phyloP scores from a whole-genome alignment of 2,329 filamentous ascomycete genomes.

The Cercospora zeae-maydis region DNA sequence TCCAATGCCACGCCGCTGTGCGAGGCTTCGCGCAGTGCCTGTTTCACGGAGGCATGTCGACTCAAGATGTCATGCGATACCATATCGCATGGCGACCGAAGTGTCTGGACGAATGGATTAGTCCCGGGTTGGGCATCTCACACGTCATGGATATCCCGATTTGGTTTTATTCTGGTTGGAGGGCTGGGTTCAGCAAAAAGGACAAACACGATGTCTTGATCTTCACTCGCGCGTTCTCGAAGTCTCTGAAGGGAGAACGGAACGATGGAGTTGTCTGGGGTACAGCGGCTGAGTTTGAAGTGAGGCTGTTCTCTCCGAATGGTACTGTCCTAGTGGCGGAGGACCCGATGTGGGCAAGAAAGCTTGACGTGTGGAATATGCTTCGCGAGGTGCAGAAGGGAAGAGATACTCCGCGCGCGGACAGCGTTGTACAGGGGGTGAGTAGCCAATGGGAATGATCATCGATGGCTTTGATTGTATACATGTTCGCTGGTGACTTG shows the following conservation, averaged over 20 bases:
- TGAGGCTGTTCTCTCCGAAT: slow-evolving; percentile 14
- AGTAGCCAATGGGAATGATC: background rate
- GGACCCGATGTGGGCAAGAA: slow-evolving; percentile 15
- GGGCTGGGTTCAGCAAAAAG: slow-evolving; percentile 15
- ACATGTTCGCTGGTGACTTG: background rate
- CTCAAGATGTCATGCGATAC: slow-evolving; percentile 21
- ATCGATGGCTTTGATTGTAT: background rate
- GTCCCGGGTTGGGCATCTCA: slow-evolving; percentile 10
- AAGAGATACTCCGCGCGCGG: background rate
- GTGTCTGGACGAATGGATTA: slow-evolving; percentile 10
- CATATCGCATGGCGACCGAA: slow-evolving; percentile 20
- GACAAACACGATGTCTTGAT: slow-evolving; percentile 22
- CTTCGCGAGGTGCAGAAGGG: slow-evolving; percentile 18
- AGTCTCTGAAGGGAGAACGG: slow-evolving; percentile 18
- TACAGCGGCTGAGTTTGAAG: slow-evolving; percentile 19
- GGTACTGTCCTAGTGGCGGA: slow-evolving; percentile 14
- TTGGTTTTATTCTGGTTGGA: slow-evolving; percentile 22
- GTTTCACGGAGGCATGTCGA: slow-evolving; percentile 21
- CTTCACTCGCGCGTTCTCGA: slow-evolving; percentile 16
- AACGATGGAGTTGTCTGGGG: slow-evolving; percentile 13
- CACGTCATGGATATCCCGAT: slow-evolving; percentile 19
- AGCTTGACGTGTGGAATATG: slow-evolving; percentile 19
- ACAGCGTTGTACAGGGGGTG: slow-evolving; percentile 8
- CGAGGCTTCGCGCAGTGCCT: slow-evolving; percentile 21
- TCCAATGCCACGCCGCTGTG: slow-evolving; percentile 20